Base-by-base conservation (phyloP, 768 basidiomycete genomes). In the Amanita phalloides region DNA sequence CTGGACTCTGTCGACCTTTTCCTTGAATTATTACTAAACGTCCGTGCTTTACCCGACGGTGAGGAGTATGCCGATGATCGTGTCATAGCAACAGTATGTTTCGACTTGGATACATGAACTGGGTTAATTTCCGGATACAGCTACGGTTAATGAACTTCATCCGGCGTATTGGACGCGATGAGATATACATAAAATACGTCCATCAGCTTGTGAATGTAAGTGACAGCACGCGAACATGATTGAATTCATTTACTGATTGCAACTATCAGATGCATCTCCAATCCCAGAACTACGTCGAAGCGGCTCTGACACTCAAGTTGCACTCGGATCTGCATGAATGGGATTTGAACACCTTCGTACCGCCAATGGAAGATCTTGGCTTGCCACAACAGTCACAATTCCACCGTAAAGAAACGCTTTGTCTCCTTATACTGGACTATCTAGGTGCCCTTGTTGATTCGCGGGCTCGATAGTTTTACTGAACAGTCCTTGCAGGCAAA, bases 151-250 rank as follows among this genome's bases (percentile, higher is more conserved):
- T 96, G 86, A 90, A 92, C 64, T 96, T 94, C 65, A 91, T 95
- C 57, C 79, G 90, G 14, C 79, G 87, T 14, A 93, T 95, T 51
- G 92, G 92, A 14, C 76, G 93, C 10, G 86, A 90, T 60, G 92
- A 94, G 62, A 92, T 96, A 54, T 95, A 93, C 60, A 88, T 94
- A 66, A 90, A 93, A 76, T 95, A 95, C 64, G 88, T 95, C 21
- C 91, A 96, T 62, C 90, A 94, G 62, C 82, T 96, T 23, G 90
- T 95, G 47, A 88, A 90, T 59, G 89, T 93, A 61, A 58, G 83
- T 59, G 42, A 23, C n/a, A 55, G 51, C 52, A 8, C 11, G 23
- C 14, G 2, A 8, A 35, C 26, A 23, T 28, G 7, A 39, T 43
- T 6, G 6, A 33, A 5, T 33, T 6, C 6, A 30, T 4, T n/a